A percentile compares a stretch with the other conserved stretches of the same genome.
phyloP scores from a whole-genome alignment of 2,329 filamentous ascomycete species.

The Talaromyces marneffei region DNA sequence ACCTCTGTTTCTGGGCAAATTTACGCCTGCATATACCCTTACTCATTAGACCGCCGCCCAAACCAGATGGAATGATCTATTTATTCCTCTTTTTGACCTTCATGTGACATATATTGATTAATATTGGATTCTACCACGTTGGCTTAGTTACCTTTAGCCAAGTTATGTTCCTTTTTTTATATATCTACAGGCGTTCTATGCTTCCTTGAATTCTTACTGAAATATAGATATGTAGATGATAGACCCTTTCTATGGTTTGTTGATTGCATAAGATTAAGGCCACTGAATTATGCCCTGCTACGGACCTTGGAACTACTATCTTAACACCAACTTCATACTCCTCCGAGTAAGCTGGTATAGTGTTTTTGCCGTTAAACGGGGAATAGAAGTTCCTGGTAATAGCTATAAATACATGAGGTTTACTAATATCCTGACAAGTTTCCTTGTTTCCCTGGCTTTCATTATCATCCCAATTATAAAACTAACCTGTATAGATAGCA shows the following conservation, averaged over 20 bases:
- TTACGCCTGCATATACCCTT: not conserved
- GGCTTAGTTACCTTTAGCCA: not conserved
- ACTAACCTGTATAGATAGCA: not conserved
- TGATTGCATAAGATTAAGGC: not conserved
- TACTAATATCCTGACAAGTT: too few species aligned
- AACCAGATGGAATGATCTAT: not conserved
- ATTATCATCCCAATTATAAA: not conserved
- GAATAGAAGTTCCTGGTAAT: not conserved
- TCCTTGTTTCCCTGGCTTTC: not conserved
- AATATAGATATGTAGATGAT: not conserved
- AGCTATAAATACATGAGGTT: not conserved
- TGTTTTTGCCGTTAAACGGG: not conserved
- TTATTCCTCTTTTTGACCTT: not conserved
- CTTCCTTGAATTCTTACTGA: not conserved
- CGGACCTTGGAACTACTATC: too few species aligned
- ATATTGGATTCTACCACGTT: not conserved
- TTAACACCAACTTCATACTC: not conserved
- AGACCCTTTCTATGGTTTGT: not conserved
- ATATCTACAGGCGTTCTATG: not conserved
- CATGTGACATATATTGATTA: not conserved
- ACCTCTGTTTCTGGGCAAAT: not conserved
- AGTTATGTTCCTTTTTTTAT: not conserved
- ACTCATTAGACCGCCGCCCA: too few species aligned
- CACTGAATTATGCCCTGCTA: not conserved
- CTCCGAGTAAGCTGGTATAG: not conserved